Percentiles rank a stretch among this genome's conserved stretches.
These are phyloP conservation scores for Pyrenophora seminiperda DNA, from an alignment of 2,329 filamentous ascomycete genomes.

Conservation along the genomic window DNA sequence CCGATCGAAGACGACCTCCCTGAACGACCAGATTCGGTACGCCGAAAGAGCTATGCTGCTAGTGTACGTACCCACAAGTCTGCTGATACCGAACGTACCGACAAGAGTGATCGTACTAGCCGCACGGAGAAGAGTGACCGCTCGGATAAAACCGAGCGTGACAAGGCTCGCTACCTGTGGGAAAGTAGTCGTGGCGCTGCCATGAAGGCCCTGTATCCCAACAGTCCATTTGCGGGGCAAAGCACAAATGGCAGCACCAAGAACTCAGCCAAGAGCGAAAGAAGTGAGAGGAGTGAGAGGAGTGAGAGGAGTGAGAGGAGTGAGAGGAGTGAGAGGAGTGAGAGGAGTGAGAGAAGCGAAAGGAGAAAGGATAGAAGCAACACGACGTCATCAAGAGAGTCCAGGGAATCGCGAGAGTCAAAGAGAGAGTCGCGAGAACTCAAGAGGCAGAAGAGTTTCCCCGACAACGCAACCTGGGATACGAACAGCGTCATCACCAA, in stretches of 20 bases:
- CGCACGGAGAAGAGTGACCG: constrained; percentile 26
- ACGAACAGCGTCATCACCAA: constrained; percentile 30
- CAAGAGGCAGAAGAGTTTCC: constrained; percentile 18
- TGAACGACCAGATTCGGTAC: constrained; percentile 24
- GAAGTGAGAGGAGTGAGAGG: constrained; percentile 11
- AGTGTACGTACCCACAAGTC: constrained; percentile 30
- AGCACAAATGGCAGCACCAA: constrained; percentile 23
- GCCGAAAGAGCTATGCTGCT: constrained; percentile 41
- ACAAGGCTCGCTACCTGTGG: constrained; percentile 40
- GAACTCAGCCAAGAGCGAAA: constrained; percentile 23
- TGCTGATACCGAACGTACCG: constrained; percentile 28
- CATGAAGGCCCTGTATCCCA: constrained; percentile 47
- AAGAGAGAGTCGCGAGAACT: constrained; percentile 13
- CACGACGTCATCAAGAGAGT: constrained; percentile 26
- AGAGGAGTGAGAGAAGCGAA: constrained; percentile 20
- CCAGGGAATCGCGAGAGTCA: constrained; percentile 11
- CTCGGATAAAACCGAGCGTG: constrained; percentile 27
- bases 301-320: constrained; percentile 26
- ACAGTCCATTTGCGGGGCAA: constrained; percentile 30
- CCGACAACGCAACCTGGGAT: constrained; percentile 36
- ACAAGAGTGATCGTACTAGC: constrained; percentile 24
- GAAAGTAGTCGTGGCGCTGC: constrained; percentile 46
- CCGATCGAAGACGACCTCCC: constrained; percentile 30
- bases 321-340: constrained; percentile 18
- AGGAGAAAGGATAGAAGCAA: constrained; percentile 23